A percentile compares a stretch with the other conserved stretches of the same genome.
These are phyloP conservation scores for Cladosporium colombiae DNA, from an alignment of 2,329 filamentous ascomycete genomes.

Conservation along the genomic window DNA sequence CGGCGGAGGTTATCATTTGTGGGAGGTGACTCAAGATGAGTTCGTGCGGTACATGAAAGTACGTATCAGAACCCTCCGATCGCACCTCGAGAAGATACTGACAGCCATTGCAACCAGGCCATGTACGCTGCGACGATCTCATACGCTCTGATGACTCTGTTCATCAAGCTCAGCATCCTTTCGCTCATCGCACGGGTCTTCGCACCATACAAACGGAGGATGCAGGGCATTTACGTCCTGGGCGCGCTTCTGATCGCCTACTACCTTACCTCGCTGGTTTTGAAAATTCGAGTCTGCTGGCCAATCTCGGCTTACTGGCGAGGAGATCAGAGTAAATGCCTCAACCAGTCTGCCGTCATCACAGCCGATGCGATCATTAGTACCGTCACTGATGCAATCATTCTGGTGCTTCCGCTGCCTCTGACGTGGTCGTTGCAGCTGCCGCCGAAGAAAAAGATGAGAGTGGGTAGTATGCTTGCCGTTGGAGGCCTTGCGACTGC, in stretches of 20 bases:
- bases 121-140: constrained; percentile 3
- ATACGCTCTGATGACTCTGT: constrained; percentile 5
- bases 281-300: constrained; percentile 14
- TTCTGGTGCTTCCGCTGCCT: constrained; percentile 12
- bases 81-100: not conserved
- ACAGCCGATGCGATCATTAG: constrained; percentile 9
- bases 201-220: not conserved
- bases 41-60: not conserved
- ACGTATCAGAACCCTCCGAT: not conserved
- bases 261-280: not conserved
- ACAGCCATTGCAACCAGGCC: not conserved
- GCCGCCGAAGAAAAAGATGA: constrained; percentile 3
- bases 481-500: constrained; percentile 9
- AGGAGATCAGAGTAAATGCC: not conserved
- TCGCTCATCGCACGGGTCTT: constrained; percentile 10
- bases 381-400: constrained; percentile 11
- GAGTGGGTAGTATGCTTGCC: constrained; percentile 11
- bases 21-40: not conserved
- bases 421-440: constrained; percentile 11
- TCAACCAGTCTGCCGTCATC: constrained; percentile 11
- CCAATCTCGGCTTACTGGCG: constrained; percentile 15
- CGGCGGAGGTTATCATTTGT: constrained; percentile 10
- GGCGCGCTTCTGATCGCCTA: constrained; percentile 4
- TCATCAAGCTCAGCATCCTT: constrained; percentile 17
- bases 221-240: constrained; percentile 2